Evolutionary conservation across 805 yeast genomes (phyloP).

Genomic region (Saccharomycopsis malanga): DNA sequence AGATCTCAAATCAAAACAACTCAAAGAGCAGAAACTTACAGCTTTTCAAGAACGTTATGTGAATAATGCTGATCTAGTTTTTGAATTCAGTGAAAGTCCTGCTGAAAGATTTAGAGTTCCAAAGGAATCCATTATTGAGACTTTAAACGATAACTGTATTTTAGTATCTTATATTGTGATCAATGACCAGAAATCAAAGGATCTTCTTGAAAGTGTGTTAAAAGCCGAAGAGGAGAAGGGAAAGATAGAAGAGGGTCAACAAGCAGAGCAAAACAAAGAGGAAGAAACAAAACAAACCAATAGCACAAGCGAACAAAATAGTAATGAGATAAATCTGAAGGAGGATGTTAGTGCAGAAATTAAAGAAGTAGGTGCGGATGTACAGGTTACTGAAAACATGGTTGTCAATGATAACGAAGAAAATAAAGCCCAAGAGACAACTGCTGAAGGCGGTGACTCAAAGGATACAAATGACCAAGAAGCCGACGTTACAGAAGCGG

Average conservation of each 20-base stretch:
- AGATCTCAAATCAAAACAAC: slow-evolving; percentile 9
- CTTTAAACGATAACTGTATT: slow-evolving; percentile 31
- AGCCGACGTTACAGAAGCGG: slow-evolving; percentile 18
- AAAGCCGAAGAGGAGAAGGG: slow-evolving; percentile 21
- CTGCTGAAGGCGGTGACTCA: too few species aligned
- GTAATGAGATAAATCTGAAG: slow-evolving; percentile 23
- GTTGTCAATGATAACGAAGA: neutral
- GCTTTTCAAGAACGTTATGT: slow-evolving; percentile 71
- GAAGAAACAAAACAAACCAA: slow-evolving; percentile 21
- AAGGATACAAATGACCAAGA: slow-evolving; percentile 1
- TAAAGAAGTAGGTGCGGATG: slow-evolving; percentile 22
- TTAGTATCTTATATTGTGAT: slow-evolving; percentile 34
- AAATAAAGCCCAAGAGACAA: too few species aligned
- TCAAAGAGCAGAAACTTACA: slow-evolving; percentile 53
- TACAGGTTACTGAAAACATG: slow-evolving; percentile 1
- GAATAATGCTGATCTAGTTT: slow-evolving; percentile 63
- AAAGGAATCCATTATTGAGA: slow-evolving; percentile 67
- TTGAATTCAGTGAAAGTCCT: slow-evolving; percentile 80
- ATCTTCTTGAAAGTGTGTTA: slow-evolving; percentile 1
- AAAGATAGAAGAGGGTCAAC: slow-evolving; percentile 24
- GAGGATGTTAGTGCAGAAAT: slow-evolving; percentile 29
- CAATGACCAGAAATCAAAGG: slow-evolving; percentile 13
- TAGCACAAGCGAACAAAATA: slow-evolving; percentile 19
- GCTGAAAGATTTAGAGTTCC: slow-evolving; percentile 71
- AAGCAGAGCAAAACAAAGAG: slow-evolving; percentile 15